Conservation (phyloP, 1,284 basidiomycete genomes). For the Trametes hirsuta region DNA sequence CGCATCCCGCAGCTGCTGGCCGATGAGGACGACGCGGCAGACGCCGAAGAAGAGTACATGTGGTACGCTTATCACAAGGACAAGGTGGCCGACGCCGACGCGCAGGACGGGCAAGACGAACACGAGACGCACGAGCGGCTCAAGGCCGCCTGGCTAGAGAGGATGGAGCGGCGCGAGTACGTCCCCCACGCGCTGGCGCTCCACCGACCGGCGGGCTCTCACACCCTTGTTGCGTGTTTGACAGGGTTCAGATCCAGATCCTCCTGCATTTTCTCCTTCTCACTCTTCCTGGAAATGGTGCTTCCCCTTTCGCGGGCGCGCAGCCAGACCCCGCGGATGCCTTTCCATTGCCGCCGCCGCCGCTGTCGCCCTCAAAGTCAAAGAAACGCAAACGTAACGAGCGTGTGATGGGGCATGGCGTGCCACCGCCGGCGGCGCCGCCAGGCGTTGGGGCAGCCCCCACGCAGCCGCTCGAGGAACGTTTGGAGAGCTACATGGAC, state of each 20-base stretch:
- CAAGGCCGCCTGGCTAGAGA: slow-evolving; percentile 57
- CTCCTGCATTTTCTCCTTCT: slow-evolving; percentile 67
- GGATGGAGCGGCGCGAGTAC: slow-evolving; percentile 74
- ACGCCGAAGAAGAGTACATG: slow-evolving; percentile 72
- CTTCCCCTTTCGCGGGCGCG: slow-evolving; percentile 1
- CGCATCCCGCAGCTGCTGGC: slow-evolving; percentile 61
- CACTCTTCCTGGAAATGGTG: slow-evolving; percentile 50
- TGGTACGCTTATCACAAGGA: slow-evolving; percentile 69
- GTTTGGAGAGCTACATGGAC: slow-evolving; percentile 75
- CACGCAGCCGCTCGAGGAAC: slow-evolving; percentile 44
- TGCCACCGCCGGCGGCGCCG: slow-evolving; percentile 18
- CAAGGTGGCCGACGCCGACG: slow-evolving; percentile 42
- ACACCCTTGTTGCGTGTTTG: slow-evolving; percentile 5
- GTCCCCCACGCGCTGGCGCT: slow-evolving; percentile 33
- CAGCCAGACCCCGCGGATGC: slow-evolving; percentile 4
- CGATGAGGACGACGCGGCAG: slow-evolving; percentile 59
- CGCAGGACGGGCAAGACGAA: slow-evolving; percentile 19
- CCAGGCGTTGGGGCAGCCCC: neutral
- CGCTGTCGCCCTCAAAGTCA: slow-evolving; percentile 28
- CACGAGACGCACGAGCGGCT: slow-evolving; percentile 46
- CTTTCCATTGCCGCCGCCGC: slow-evolving; percentile 19
- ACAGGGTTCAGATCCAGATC: slow-evolving; percentile 73
- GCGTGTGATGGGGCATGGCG: slow-evolving; percentile 33
- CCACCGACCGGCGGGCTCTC: neutral
- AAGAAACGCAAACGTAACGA: slow-evolving; percentile 38